Evolutionary conservation across 1,284 basidiomycete genomes (phyloP), one percentile per base, ranked within the genome.

Genomic region (Cerioporus squamosus): DNA sequence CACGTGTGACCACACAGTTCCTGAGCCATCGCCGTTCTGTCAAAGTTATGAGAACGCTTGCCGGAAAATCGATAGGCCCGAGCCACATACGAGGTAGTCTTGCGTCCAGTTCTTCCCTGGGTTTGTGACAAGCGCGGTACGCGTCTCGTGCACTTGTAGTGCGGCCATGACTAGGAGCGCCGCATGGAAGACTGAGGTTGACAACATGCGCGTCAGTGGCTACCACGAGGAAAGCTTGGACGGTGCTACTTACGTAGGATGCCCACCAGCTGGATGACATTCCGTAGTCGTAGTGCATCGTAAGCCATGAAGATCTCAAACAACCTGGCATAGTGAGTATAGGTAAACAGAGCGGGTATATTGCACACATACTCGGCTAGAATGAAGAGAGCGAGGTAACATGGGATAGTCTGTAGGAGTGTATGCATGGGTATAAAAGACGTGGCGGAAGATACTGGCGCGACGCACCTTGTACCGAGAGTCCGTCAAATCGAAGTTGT

Each of bases 351-450:
- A n/a, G 39, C 36, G 5, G 20, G 20, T 23, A 40, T 12, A 18
- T 18, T 23, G 26, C 24, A 55, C 5, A 71, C 81, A 53, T 70
- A 90, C 91, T 91, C 90, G 56, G 88, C 90, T n/a, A 93, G 77
- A 38, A 86, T 84, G 72, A 92, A 93, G 14, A 93, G 78, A 2
- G 89, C 89, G 9, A 93, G 82, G 72, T 92, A 93, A 71, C 91
- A 93, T 62, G 91, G 86, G 61, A 93, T 72, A n/a, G 91, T 93
- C 88, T 93, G 56, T 6, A 31, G 54, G 58, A 39, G 39, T 48
- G 24, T 8, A 53, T 33, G 20, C 42, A 15, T 31, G 17, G 18
- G 36, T 29, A 29, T 39, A 26, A 57, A 47, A 43, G 56, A 20
- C 22, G 18, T 49, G 36, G 12, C 9, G 17, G 7, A 22, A 2